phyloP scores from a whole-genome alignment of 495 filamentous ascomycete species.

The Cenococcum geophilum region DNA sequence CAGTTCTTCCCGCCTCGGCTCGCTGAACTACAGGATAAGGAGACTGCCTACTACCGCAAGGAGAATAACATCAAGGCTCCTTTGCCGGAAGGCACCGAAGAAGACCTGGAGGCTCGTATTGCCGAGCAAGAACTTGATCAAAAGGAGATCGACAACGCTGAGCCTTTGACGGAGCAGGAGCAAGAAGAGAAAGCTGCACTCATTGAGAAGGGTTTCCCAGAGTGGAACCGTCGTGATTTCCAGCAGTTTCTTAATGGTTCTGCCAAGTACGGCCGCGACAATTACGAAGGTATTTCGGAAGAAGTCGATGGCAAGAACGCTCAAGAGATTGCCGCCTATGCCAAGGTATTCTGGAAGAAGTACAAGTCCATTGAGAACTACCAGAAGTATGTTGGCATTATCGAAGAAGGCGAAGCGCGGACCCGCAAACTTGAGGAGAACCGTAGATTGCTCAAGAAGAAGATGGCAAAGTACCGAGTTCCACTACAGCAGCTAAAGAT shows the following conservation, averaged over 20 bases:
- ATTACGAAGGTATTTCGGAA: slow-evolving; percentile 74
- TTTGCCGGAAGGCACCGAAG: slow-evolving; percentile 75
- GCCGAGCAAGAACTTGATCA: slow-evolving; percentile 85
- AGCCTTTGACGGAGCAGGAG: slow-evolving; percentile 84
- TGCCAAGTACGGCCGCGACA: slow-evolving; percentile 80
- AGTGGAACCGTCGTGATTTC: slow-evolving; percentile 97
- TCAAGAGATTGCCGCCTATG: slow-evolving; percentile 80
- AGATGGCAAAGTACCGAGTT: slow-evolving; percentile 91
- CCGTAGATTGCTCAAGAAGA: slow-evolving; percentile 87
- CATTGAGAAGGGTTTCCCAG: slow-evolving; percentile 76
- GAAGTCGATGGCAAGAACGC: slow-evolving; percentile 89
- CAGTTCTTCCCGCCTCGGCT: slow-evolving; percentile 88
- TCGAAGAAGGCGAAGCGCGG: slow-evolving; percentile 88
- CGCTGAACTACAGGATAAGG: slow-evolving; percentile 85
- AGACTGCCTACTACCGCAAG: slow-evolving; percentile 92
- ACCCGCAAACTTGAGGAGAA: slow-evolving; percentile 83
- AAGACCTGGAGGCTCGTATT: slow-evolving; percentile 74
- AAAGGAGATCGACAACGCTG: slow-evolving; percentile 84
- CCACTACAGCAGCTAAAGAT: slow-evolving; percentile 96
- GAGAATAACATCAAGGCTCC: slow-evolving; percentile 91
- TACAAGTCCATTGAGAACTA: slow-evolving; percentile 85
- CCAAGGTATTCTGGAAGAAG: slow-evolving; percentile 89
- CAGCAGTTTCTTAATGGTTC: slow-evolving; percentile 95
- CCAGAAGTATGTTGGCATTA: slow-evolving; percentile 74
- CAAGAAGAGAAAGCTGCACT: slow-evolving; percentile 73